phyloP scores from a whole-genome alignment of 768 basidiomycete genomes.

The Tulasnella sp. region DNA sequence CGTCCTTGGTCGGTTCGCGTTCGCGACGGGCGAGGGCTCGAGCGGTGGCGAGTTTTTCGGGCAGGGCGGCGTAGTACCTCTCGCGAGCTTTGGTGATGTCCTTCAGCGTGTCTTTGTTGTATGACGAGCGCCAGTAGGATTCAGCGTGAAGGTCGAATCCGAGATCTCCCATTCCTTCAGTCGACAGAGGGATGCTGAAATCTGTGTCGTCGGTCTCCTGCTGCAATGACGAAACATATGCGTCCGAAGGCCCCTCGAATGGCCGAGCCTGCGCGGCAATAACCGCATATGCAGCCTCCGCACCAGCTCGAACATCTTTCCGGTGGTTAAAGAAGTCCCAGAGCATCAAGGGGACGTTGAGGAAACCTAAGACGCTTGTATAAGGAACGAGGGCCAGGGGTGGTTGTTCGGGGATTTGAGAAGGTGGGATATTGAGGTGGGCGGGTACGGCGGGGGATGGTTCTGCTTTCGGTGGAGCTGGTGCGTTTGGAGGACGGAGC shows the following conservation, averaged over 20 bases:
- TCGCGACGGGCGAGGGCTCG: slow-evolving; percentile 73
- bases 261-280: slow-evolving; percentile 66
- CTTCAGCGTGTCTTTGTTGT: slow-evolving; percentile 50
- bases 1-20: slow-evolving; percentile 86
- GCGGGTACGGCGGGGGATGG: slow-evolving; percentile 39
- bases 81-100: slow-evolving; percentile 70
- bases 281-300: slow-evolving; percentile 77
- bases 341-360: slow-evolving; percentile 85
- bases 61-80: slow-evolving; percentile 75
- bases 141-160: slow-evolving; percentile 75
- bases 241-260: slow-evolving; percentile 48
- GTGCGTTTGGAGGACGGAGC: slow-evolving; percentile 38
- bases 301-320: slow-evolving; percentile 74
- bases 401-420: slow-evolving; percentile 69
- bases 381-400: slow-evolving; percentile 79
- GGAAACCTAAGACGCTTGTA: slow-evolving; percentile 76
- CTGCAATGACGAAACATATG: slow-evolving; percentile 37
- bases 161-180: slow-evolving; percentile 57
- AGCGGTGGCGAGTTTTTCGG: slow-evolving; percentile 66
- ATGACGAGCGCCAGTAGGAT: slow-evolving; percentile 66
- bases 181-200: background rate
- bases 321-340: slow-evolving; percentile 93
- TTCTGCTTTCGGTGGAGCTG: slow-evolving; percentile 36
- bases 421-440: slow-evolving; percentile 54
- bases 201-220: slow-evolving; percentile 23